Evolutionary conservation across 768 basidiomycete genomes (phyloP).

Genomic region (Hygrophoropsis aurantiaca): DNA sequence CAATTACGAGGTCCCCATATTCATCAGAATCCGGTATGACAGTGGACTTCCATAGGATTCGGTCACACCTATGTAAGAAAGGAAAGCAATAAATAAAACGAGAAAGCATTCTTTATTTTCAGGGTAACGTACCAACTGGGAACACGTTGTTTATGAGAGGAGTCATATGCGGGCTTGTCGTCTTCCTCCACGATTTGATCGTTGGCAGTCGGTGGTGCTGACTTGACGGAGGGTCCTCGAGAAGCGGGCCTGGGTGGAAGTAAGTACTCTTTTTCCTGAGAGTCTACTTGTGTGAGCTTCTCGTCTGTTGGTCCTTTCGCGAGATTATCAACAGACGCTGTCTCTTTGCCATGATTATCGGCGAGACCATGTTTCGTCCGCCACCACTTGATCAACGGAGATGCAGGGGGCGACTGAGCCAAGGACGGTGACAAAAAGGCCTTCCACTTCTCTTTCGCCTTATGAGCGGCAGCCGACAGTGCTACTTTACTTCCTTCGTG

Average conservation of each 20-base stretch:
- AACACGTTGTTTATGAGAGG: constrained; percentile 77
- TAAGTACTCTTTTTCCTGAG: constrained; percentile 17
- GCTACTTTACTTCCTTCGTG: constrained; percentile 38
- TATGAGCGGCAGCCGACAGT: constrained; percentile 43
- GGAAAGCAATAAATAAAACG: constrained; percentile 3
- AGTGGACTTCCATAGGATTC: constrained; percentile 81
- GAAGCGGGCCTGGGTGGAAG: constrained; percentile 25
- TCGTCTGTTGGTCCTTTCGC: constrained; percentile 19
- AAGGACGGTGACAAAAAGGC: constrained; percentile 39
- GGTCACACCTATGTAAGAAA: constrained; percentile 65
- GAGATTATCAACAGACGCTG: constrained; percentile 23
- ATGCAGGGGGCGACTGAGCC: constrained; percentile 28
- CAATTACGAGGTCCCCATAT: constrained; percentile 36
- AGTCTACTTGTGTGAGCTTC: constrained; percentile 13
- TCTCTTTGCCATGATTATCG: constrained; percentile 18
- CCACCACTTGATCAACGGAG: constrained; percentile 28
- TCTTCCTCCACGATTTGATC: constrained; percentile 41
- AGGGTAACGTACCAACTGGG: constrained; percentile 68
- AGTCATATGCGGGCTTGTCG: constrained; percentile 74
- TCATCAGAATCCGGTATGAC: constrained; percentile 46
- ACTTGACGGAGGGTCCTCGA: constrained; percentile 28
- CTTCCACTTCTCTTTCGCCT: constrained; percentile 58
- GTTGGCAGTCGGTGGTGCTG: constrained; percentile 27
- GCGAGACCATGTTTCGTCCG: constrained; percentile 21
- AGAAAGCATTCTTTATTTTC: background rate